A percentile compares a stretch with the other conserved stretches of the same genome.
Conservation (phyloP, 2,329 filamentous ascomycete species). For the Sporothrix phasma region DNA sequence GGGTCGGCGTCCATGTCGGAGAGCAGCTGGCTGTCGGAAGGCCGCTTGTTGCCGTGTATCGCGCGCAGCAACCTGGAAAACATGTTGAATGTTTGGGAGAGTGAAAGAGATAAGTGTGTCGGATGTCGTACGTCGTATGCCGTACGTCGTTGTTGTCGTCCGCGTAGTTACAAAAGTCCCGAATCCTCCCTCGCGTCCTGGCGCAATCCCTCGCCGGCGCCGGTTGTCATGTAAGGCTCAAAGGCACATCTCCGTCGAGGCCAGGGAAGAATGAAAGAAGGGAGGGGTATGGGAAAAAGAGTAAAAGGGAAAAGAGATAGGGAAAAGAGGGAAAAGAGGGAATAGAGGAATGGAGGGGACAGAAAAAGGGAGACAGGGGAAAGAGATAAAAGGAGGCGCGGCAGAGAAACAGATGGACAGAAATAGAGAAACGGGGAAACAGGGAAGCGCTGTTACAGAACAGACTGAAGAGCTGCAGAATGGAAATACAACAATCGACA, state of each 20-base stretch:
- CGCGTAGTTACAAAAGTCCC: background rate
- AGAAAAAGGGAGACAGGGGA: background rate
- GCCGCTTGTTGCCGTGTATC: conserved; percentile 23
- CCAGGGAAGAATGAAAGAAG: background rate
- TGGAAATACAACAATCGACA: too few relatives aligned
- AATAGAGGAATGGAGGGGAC: background rate
- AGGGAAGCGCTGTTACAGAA: background rate
- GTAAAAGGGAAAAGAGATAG: background rate
- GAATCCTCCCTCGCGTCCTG: conserved; percentile 16
- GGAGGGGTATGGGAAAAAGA: background rate
- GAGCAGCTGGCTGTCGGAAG: conserved; percentile 13
- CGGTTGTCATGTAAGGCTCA: background rate
- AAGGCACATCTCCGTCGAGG: conserved; percentile 10
- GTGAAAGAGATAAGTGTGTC: background rate
- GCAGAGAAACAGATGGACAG: background rate
- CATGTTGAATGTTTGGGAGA: conserved; percentile 19
- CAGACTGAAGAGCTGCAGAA: background rate
- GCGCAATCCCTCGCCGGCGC: conserved; percentile 15
- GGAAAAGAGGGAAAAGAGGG: background rate
- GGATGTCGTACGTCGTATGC: background rate
- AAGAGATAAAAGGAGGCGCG: background rate
- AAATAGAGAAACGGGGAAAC: background rate
- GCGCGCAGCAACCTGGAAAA: conserved; percentile 27
- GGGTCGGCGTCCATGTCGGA: conserved; percentile 16
- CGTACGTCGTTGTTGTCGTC: background rate